phyloP scores from a whole-genome alignment of 2,329 filamentous ascomycete genomes.

The Truncatella angustata region DNA sequence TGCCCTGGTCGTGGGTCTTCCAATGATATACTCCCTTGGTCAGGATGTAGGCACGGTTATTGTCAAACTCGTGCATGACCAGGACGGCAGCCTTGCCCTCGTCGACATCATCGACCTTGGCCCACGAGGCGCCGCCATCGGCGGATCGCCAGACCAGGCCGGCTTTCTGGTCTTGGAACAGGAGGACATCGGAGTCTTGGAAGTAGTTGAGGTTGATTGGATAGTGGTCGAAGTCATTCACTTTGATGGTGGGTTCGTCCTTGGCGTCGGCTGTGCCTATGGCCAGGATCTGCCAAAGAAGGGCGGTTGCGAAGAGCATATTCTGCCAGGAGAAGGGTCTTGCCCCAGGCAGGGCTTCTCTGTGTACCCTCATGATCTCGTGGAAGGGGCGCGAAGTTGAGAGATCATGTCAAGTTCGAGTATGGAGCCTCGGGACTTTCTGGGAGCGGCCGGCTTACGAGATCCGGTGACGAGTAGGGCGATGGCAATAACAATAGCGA shows the following conservation, averaged over 20 bases:
- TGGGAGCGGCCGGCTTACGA: constrained; percentile 20
- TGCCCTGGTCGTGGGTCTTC: constrained; percentile 78
- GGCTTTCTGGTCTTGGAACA: constrained; percentile 67
- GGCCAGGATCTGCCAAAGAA: constrained; percentile 25
- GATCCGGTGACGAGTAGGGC: constrained; percentile 47
- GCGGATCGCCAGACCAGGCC: constrained; percentile 72
- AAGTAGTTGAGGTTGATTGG: constrained; percentile 82
- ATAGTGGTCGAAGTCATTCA: constrained; percentile 62
- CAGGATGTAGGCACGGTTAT: constrained; percentile 76
- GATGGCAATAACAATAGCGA: too few relatives aligned
- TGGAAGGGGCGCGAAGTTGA: constrained; percentile 25
- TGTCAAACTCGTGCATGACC: constrained; percentile 75
- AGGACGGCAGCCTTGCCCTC: constrained; percentile 63
- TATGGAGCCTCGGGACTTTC: constrained; percentile 3
- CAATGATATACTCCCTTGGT: constrained; percentile 71
- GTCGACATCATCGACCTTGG: constrained; percentile 60
- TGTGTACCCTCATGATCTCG: constrained; percentile 50
- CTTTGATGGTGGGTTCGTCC: constrained; percentile 64
- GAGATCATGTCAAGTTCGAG: constrained; percentile 42
- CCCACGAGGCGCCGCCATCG: constrained; percentile 80
- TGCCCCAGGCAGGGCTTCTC: constrained; percentile 41
- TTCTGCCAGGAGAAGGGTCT: constrained; percentile 15
- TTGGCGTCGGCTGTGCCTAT: constrained; percentile 48
- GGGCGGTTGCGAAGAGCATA: constrained; percentile 11
- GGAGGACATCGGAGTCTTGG: constrained; percentile 77